Percentiles rank a stretch among this genome's conserved stretches.
phyloP scores from a whole-genome alignment of 2,329 filamentous ascomycete species.

The Periconia sp. region DNA sequence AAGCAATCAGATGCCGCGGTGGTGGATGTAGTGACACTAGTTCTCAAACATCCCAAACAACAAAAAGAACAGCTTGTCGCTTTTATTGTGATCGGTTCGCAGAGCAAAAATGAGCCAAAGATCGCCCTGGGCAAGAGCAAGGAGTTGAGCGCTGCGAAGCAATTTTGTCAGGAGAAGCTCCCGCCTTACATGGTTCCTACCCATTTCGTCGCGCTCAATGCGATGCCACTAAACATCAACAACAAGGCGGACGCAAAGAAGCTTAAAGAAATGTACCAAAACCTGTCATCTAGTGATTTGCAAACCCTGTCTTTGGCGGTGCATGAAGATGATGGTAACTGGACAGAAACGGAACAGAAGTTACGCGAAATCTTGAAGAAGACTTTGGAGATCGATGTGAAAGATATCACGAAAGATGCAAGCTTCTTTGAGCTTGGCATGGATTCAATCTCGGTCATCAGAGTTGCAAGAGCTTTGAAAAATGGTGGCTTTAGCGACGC shows the following conservation, averaged over 20 bases:
- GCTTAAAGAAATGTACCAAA: conserved; percentile 67
- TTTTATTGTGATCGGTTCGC: conserved; percentile 56
- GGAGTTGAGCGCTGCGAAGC: conserved; percentile 29
- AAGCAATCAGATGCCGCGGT: conserved; percentile 60
- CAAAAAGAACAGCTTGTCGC: conserved; percentile 82
- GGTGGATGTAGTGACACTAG: conserved; percentile 73
- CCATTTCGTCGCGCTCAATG: conserved; percentile 71
- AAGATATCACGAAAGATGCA: conserved; percentile 55
- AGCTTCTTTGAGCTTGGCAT: conserved; percentile 85
- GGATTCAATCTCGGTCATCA: conserved; percentile 82
- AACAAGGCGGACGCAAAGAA: conserved; percentile 82
- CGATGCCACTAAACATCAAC: conserved; percentile 80
- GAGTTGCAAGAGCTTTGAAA: conserved; percentile 67
- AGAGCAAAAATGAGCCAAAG: conserved; percentile 16
- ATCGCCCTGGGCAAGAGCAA: conserved; percentile 20
- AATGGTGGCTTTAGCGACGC: conserved; percentile 62
- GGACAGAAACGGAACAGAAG: conserved; percentile 45
- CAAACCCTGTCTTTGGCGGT: conserved; percentile 51
- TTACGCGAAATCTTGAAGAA: conserved; percentile 59
- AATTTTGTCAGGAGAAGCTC: conserved; percentile 68
- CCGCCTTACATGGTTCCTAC: conserved; percentile 91
- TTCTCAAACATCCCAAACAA: conserved; percentile 69
- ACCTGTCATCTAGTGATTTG: conserved; percentile 62
- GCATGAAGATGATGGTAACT: conserved; percentile 17
- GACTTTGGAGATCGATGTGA: conserved; percentile 51